A percentile compares a stretch with the other conserved stretches of the same genome.
Evolutionary conservation across 108 stramenopile genomes (phyloP).

Genomic region (Nitzschia putrida): DNA sequence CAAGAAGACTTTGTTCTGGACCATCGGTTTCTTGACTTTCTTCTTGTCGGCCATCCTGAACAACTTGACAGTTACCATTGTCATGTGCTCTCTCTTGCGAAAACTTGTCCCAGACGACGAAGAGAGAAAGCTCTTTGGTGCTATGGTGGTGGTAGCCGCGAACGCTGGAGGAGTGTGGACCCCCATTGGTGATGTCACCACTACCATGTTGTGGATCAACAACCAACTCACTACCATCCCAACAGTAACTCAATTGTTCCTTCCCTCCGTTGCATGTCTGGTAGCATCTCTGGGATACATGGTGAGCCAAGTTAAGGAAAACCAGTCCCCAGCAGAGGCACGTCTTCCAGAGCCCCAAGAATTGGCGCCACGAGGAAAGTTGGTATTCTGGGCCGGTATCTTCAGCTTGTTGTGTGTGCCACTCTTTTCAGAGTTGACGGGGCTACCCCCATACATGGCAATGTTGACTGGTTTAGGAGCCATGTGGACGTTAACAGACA

Average conservation of each 20-base stretch:
- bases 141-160: constrained; percentile 94
- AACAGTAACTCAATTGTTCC: constrained; percentile 84
- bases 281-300: constrained; percentile 82
- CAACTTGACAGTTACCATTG: constrained; percentile 94
- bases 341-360: constrained; percentile 63
- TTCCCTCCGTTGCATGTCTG: constrained; percentile 86
- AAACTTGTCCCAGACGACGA: constrained; percentile 86
- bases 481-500: constrained; percentile 92
- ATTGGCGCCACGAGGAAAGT: constrained; percentile 78
- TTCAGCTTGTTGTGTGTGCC: constrained; percentile 82
- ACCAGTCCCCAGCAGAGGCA: constrained; percentile 48
- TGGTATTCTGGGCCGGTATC: constrained; percentile 91
- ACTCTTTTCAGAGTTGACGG: constrained; percentile 88
- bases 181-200: constrained; percentile 94
- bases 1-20: constrained; percentile 90
- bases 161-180: constrained; percentile 97
- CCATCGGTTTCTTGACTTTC: constrained; percentile 90
- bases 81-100: constrained; percentile 85
- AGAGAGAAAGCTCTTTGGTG: constrained; percentile 88
- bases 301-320: constrained; percentile 82
- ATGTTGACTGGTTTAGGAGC: constrained; percentile 93
- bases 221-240: constrained; percentile 87
- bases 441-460: constrained; percentile 91
- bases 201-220: constrained; percentile 96
- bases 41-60: constrained; percentile 90